Conservation (phyloP, 108 stramenopile genomes). For the Nitzschia palea region DNA sequence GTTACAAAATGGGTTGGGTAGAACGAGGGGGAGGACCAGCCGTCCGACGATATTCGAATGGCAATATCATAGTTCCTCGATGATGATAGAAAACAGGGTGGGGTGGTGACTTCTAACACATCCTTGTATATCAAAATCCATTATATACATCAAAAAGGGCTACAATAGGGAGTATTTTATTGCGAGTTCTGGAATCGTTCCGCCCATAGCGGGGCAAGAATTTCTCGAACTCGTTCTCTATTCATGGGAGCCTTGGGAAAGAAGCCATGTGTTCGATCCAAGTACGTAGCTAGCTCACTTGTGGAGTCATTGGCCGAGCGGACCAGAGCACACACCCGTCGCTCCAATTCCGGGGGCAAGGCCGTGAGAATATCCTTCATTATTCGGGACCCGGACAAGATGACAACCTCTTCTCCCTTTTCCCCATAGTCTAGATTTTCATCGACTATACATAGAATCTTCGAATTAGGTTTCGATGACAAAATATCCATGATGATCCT, state of each 20-base stretch:
- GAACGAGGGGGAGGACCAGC: slow-evolving; percentile 22
- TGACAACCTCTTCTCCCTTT: slow-evolving; percentile 36
- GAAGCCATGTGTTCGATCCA: slow-evolving; percentile 54
- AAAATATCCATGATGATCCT: slow-evolving; percentile 38
- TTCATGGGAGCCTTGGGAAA: slow-evolving; percentile 54
- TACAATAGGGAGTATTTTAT: too few species aligned
- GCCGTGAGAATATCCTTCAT: slow-evolving; percentile 23
- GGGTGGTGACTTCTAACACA: too few species aligned
- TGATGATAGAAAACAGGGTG: neutral
- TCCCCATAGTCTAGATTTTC: slow-evolving; percentile 65
- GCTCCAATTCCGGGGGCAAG: slow-evolving; percentile 20
- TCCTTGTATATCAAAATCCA: too few species aligned
- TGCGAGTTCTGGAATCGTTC: neutral
- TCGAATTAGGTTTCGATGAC: slow-evolving; percentile 36
- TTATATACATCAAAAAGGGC: too few species aligned
- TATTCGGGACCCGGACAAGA: slow-evolving; percentile 50
- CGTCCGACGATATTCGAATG: slow-evolving; percentile 41
- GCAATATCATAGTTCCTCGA: slow-evolving; percentile 38
- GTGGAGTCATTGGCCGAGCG: slow-evolving; percentile 67
- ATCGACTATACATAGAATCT: slow-evolving; percentile 56
- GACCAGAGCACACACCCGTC: slow-evolving; percentile 40
- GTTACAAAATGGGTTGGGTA: slow-evolving; percentile 43
- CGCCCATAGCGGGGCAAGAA: slow-evolving; percentile 45
- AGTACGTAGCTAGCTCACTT: slow-evolving; percentile 47
- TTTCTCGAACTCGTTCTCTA: slow-evolving; percentile 43